Base-by-base conservation (phyloP, 2,329 filamentous ascomycete genomes). In the Cladosporium velox region DNA sequence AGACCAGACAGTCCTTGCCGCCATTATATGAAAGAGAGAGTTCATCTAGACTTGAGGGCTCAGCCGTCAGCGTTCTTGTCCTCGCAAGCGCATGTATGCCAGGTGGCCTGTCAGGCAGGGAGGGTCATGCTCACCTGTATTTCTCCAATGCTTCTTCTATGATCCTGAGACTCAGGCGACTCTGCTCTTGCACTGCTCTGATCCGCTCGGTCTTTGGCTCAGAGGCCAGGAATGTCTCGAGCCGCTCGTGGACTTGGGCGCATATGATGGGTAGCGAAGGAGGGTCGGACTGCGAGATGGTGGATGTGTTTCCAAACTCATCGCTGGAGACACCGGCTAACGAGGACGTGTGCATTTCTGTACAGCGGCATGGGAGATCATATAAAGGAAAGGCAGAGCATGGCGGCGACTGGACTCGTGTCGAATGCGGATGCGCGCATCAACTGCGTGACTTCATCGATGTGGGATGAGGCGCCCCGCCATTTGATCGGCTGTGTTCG, bases 1-100 rank as follows among this genome's bases (percentile, higher is more conserved):
- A 88, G 63, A 98, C 93, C 21, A 98, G 90, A 74, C 94, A 98
- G 84, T 98, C 95, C 79, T 99, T 99, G 68, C 95, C 95, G 75
- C 95, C 95, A 74, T 99, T 99, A 81, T 97, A 99, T 65, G 94
- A 96, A 70, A 98, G 84, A 5, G 93, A 92, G 67, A 98, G 85
- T 76, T 96, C 86, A 66, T 90, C 85, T 68, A 90, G 86, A 66
- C 91, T 95, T 60, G 41, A 59, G 60, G n/a, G 57, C 44, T 59
- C 44, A 26, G 57, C 57, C n/a, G 49, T 61, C 52, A 58, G 47
- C 44, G 41, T 47, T 47, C 26, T 62, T 28, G 26, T 38, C 41
- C 44, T 49, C 58, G 32, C 21, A 47, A 47, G 14, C 26, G 34
- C 26, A 12, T 32, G 51, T 49, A 51, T 61, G 59, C 59, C 38